Evolutionary conservation across 495 filamentous ascomycete genomes (phyloP).

Genomic region (Penicillium odoratum): DNA sequence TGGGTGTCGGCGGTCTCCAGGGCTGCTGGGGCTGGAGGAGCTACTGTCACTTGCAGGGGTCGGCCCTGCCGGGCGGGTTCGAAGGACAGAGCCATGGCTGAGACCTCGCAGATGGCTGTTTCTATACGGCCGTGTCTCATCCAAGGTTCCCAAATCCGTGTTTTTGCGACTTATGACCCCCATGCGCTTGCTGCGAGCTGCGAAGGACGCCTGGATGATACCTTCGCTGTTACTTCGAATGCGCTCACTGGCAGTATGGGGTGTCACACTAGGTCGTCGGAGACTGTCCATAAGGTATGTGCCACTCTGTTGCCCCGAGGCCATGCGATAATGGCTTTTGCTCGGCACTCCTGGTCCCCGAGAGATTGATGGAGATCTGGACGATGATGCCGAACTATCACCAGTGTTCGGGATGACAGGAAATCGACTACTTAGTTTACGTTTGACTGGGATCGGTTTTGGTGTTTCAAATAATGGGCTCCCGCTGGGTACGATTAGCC

Average conservation of each 20-base stretch:
- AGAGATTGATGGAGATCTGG: constrained; percentile 64
- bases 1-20: constrained; percentile 51
- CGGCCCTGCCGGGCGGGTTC: constrained; percentile 48
- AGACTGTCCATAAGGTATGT: constrained; percentile 56
- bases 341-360: constrained; percentile 71
- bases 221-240: constrained; percentile 90
- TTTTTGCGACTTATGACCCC: constrained; percentile 78
- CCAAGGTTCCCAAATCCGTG: constrained; percentile 70
- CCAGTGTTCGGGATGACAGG: constrained; percentile 72
- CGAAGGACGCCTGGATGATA: constrained; percentile 58
- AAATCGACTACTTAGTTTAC: constrained; percentile 75
- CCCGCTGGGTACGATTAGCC: constrained; percentile 38
- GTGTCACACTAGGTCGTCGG: constrained; percentile 67
- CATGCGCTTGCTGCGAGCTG: constrained; percentile 71
- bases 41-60: constrained; percentile 41
- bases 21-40: constrained; percentile 58
- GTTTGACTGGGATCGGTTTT: constrained; percentile 70
- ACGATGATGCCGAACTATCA: constrained; percentile 42
- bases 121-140: constrained; percentile 70
- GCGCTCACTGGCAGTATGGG: constrained; percentile 70
- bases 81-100: constrained; percentile 76
- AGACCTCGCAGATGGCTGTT: constrained; percentile 81
- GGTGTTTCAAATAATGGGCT: constrained; percentile 63
- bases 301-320: constrained; percentile 65
- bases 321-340: constrained; percentile 74